Conservation (phyloP, 345 rosid genomes). For the Pugionium cornutum region DNA sequence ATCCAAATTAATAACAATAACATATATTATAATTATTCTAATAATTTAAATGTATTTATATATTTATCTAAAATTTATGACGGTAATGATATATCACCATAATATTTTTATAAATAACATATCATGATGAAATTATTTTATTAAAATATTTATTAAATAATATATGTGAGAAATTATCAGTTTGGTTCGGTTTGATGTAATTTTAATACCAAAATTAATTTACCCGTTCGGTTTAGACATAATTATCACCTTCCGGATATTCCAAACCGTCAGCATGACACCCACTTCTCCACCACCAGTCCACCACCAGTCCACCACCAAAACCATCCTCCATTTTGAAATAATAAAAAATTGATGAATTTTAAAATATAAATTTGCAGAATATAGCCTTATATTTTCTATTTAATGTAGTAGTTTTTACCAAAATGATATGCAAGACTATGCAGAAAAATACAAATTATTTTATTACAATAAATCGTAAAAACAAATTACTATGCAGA, state of each 20-base stretch:
- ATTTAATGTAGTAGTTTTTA: not conserved
- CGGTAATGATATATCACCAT: too few relatives aligned
- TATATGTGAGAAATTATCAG: too few relatives aligned
- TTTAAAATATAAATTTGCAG: not conserved
- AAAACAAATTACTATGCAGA: too few relatives aligned
- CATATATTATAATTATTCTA: too few relatives aligned
- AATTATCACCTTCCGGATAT: conserved; percentile 11
- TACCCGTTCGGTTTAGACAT: not conserved
- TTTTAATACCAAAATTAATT: conserved; percentile 2
- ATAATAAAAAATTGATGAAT: not conserved
- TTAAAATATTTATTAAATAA: too few relatives aligned
- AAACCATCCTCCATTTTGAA: conserved; percentile 6
- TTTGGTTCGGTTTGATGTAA: conserved; percentile 4
- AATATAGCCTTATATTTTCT: not conserved
- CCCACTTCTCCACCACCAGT: conserved; percentile 16
- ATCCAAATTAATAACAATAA: too few relatives aligned
- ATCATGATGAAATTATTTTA: too few relatives aligned
- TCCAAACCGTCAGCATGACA: conserved; percentile 8
- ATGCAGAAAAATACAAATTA: too few relatives aligned
- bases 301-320: conserved; percentile 3
- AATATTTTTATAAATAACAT: too few relatives aligned
- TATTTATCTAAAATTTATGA: too few relatives aligned
- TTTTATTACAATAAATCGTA: too few relatives aligned
- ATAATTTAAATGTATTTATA: too few relatives aligned
- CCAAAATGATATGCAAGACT: not conserved